phyloP scores from a whole-genome alignment of 2,329 filamentous ascomycete genomes.

The Colletotrichum sp. region DNA sequence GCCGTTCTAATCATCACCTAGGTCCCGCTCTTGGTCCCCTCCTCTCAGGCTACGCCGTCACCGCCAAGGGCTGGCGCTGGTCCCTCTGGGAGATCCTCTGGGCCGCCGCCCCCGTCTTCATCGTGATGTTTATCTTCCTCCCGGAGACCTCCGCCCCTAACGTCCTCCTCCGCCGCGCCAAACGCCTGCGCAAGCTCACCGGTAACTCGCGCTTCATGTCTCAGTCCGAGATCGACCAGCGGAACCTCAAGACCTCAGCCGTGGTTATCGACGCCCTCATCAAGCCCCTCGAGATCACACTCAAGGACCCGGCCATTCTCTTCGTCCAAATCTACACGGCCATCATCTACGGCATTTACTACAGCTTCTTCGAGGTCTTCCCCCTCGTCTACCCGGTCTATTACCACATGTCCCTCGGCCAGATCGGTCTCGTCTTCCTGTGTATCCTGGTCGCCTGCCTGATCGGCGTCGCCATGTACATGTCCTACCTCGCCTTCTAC shows the following conservation, averaged over 20 bases:
- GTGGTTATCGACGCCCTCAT: conserved; percentile 62
- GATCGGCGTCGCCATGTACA: conserved; percentile 54
- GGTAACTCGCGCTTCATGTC: conserved; percentile 62
- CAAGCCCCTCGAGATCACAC: conserved; percentile 64
- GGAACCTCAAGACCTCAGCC: conserved; percentile 50
- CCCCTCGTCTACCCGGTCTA: conserved; percentile 65
- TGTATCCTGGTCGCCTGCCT: conserved; percentile 63
- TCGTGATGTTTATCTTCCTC: conserved; percentile 66
- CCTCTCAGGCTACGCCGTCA: conserved; percentile 64
- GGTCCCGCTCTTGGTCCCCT: conserved; percentile 62
- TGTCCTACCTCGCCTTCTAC: conserved; percentile 56
- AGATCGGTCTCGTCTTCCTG: conserved; percentile 65
- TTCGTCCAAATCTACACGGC: conserved; percentile 68
- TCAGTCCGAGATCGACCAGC: conserved; percentile 69
- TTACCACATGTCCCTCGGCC: conserved; percentile 64
- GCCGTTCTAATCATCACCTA: not conserved
- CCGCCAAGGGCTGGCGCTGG: conserved; percentile 67
- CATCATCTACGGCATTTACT: conserved; percentile 67
- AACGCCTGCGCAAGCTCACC: conserved; percentile 65
- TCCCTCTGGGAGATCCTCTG: conserved; percentile 68
- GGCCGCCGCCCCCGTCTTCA: conserved; percentile 61
- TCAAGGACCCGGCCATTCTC: conserved; percentile 66
- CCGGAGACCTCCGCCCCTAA: conserved; percentile 67
- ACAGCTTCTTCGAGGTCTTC: conserved; percentile 70
- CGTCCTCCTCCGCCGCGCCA: conserved; percentile 66